Evolutionary conservation across 495 filamentous ascomycete species (phyloP), one percentile per base, ranked within the genome.

Genomic region (Penicillium tannophilum): DNA sequence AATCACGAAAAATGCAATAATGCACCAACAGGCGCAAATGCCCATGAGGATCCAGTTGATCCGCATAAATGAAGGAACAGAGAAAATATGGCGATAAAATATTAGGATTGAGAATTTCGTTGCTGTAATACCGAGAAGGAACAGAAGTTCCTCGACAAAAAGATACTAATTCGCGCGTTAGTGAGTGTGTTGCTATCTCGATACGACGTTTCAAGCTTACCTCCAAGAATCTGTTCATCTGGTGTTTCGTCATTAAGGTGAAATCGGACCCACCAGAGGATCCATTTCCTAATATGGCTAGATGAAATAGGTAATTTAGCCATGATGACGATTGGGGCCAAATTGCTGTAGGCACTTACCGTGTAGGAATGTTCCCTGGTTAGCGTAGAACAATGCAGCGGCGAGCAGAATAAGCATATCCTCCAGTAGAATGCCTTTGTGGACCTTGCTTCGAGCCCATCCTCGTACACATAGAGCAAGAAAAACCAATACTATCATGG

Each of bases 31-130:
- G 3, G 24, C 24, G 19, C 44, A 47, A 10, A 47, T 11, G 4
- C 9, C 20, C 26, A 47, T 47, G 19, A 47, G 45, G 20, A 23
- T 28, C 45, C 45, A 47, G n/a, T 47, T 47, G 45, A 47, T 47
- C 3, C 26, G 45, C 11, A 24, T 28, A 47, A 47, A 47, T 0
- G 26, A 47, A 5, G 9, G 20, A 14, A 47, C 45, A 0, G 45
- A 7, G 45, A 47, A 47, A 1, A 47, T 23, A 16, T 47, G 45
- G 10, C 45, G 45, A 8, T 47, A 47, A 28, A 47, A 47, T 26
- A 12, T 28, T 8, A 47, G 24, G 1, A 47, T 47, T 10, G 45
- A 47, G 20, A 47, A 28, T 9, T 47, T 47, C 11, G 26, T 28
- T n/a, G 26, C 45, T 8, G 45, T 47, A 6, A 47, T 28, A 8